These are phyloP conservation scores for Pseudogymnoascus sp. DNA, from an alignment of 2,329 filamentous ascomycete species.

Conservation along the genomic window DNA sequence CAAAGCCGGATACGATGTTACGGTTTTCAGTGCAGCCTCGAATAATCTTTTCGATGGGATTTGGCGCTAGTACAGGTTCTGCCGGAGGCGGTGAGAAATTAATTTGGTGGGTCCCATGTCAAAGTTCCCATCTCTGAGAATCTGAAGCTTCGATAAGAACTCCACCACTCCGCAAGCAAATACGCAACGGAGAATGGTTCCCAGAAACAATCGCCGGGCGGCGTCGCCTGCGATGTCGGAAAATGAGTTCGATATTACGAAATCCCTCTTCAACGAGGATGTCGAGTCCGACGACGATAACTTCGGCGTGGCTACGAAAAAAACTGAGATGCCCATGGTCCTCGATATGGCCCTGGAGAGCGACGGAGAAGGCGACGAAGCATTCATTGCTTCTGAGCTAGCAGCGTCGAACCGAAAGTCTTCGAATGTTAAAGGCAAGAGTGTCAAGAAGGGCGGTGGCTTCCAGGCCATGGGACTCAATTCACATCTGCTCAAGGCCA, in stretches of 20 bases:
- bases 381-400: slow-evolving; percentile 84
- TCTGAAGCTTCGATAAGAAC: slow-evolving; percentile 5
- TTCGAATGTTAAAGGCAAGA: slow-evolving; percentile 72
- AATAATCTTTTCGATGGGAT: slow-evolving; percentile 15
- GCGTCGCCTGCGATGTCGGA: slow-evolving; percentile 80
- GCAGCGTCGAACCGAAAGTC: slow-evolving; percentile 81
- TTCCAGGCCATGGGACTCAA: slow-evolving; percentile 95
- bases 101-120: slow-evolving; percentile 9
- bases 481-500: slow-evolving; percentile 76
- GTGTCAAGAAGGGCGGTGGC: slow-evolving; percentile 88
- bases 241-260: slow-evolving; percentile 83
- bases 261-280: slow-evolving; percentile 60
- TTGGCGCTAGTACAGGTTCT: background rate
- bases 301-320: slow-evolving; percentile 25
- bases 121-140: slow-evolving; percentile 8
- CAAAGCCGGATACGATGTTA: slow-evolving; percentile 10
- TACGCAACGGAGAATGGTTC: slow-evolving; percentile 8
- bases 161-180: slow-evolving; percentile 8
- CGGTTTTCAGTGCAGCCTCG: slow-evolving; percentile 8
- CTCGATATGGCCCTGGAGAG: slow-evolving; percentile 48
- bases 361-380: slow-evolving; percentile 64
- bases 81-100: slow-evolving; percentile 6
- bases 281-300: slow-evolving; percentile 41
- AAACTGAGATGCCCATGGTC: slow-evolving; percentile 32
- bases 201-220: slow-evolving; percentile 43